Evolutionary conservation across 169 alveolate species (phyloP).

Genomic region (Eimeria maxima): DNA sequence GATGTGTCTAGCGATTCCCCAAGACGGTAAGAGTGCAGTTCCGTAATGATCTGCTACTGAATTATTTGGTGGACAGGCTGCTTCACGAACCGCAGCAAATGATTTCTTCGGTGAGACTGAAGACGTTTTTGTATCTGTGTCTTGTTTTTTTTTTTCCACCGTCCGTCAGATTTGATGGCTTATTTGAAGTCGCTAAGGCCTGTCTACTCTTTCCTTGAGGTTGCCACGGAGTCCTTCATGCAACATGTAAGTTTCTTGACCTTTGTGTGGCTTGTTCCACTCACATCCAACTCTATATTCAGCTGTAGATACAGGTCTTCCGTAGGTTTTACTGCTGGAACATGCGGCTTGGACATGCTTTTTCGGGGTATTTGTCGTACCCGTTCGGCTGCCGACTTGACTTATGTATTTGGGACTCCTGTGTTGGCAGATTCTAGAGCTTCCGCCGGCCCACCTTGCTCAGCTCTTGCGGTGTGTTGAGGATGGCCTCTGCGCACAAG

Average conservation of each 20-base stretch:
- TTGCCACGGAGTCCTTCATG: slow-evolving; percentile 93
- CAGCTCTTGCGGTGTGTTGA: slow-evolving; percentile 85
- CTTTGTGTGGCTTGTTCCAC: not conserved
- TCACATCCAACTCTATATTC: not conserved
- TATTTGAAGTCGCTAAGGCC: slow-evolving; percentile 89
- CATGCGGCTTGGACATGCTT: not conserved
- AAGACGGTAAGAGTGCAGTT: slow-evolving; percentile 57
- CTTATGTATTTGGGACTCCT: not conserved
- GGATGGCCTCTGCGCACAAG: slow-evolving; percentile 86
- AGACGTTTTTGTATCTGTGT: not conserved
- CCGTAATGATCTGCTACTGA: not conserved
- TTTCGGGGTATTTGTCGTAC: not conserved
- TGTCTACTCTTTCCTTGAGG: slow-evolving; percentile 93
- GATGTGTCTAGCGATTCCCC: slow-evolving; percentile 94
- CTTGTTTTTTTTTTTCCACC: not conserved
- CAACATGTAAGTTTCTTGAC: slow-evolving; percentile 83
- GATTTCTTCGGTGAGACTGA: not conserved
- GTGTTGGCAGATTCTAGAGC: slow-evolving; percentile 77
- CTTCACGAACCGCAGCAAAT: not conserved
- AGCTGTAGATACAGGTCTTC: not conserved
- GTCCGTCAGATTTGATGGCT: slow-evolving; percentile 80
- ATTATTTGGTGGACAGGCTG: not conserved
- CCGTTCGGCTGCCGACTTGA: not conserved
- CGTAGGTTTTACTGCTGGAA: not conserved
- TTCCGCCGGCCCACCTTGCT: slow-evolving; percentile 83